Conservation (phyloP, 1,284 basidiomycete genomes). For the Chondrostereum purpureum region DNA sequence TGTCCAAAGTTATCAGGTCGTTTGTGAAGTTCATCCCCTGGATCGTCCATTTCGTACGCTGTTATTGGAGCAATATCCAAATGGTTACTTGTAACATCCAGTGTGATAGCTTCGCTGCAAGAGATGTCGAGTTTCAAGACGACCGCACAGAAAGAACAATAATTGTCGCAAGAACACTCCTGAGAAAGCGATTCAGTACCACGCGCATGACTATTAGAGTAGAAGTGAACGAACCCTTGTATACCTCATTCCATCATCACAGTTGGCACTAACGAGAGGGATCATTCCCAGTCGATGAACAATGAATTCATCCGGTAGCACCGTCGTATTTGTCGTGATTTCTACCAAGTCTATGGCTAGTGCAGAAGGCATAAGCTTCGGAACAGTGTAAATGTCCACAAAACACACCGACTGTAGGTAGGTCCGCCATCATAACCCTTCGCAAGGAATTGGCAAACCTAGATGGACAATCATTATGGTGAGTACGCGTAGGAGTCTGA, state of each 20-base stretch:
- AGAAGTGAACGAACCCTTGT: constrained; percentile 50
- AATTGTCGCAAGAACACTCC: constrained; percentile 82
- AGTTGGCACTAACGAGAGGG: constrained; percentile 81
- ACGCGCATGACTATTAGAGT: too few species aligned
- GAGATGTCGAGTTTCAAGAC: constrained; percentile 66
- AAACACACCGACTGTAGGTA: constrained; percentile 83
- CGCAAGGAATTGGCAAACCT: constrained; percentile 87
- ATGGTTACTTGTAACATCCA: constrained; percentile 80
- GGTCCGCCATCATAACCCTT: constrained; percentile 90
- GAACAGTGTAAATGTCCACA: constrained; percentile 4
- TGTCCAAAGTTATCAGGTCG: constrained; percentile 75
- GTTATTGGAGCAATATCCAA: constrained; percentile 49
- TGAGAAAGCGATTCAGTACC: too few species aligned
- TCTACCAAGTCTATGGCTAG: constrained; percentile 96
- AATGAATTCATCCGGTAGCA: constrained; percentile 96
- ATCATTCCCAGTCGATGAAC: constrained; percentile 95
- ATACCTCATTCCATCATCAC: constrained; percentile 80
- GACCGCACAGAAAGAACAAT: constrained; percentile 79
- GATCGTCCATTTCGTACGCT: constrained; percentile 35
- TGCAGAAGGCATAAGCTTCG: background rate
- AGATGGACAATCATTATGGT: constrained; percentile 15
- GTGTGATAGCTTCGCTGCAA: constrained; percentile 63
- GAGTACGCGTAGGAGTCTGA: constrained; percentile 7
- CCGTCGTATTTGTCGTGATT: constrained; percentile 87
- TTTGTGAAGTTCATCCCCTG: constrained; percentile 67